These are phyloP conservation scores for Globisporangium iwayamae DNA, from an alignment of 352 stramenopile species.

Conservation along the genomic window DNA sequence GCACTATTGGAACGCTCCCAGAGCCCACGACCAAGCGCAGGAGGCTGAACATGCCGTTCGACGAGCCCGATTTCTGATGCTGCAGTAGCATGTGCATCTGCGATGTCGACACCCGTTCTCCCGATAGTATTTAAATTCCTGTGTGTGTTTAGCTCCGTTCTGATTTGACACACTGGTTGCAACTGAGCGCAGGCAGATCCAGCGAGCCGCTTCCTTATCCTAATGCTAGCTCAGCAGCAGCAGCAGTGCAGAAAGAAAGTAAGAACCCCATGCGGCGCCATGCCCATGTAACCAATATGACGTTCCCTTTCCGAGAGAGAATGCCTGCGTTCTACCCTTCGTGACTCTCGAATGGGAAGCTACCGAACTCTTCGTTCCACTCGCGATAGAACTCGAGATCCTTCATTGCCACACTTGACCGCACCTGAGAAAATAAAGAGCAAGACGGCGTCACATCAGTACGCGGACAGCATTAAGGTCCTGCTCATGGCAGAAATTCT, in stretches of 20 bases:
- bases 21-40: conserved; percentile 64
- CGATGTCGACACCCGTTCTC: conserved; percentile 14
- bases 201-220: neutral
- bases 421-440: conserved; percentile 52
- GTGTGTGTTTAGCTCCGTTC: conserved; percentile 14
- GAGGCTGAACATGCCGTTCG: conserved; percentile 80
- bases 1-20: conserved; percentile 21
- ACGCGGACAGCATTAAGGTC: neutral
- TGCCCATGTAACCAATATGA: conserved; percentile 17
- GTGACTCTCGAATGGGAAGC: conserved; percentile 75
- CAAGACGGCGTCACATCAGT: neutral
- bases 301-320: conserved; percentile 7
- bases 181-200: conserved; percentile 8
- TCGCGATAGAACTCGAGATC: conserved; percentile 92
- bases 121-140: conserved; percentile 36
- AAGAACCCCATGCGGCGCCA: conserved; percentile 10
- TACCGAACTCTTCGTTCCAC: conserved; percentile 94
- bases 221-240: neutral
- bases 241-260: conserved; percentile 10
- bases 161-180: conserved; percentile 9
- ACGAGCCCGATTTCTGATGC: conserved; percentile 64
- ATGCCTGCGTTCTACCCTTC: conserved; percentile 26
- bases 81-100: neutral
- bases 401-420: conserved; percentile 92
- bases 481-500: conserved; percentile 5